Conservation (phyloP, 176 grass and related monocot genomes). For the maize (Zea mays) region Zm-B73-REFERENCE-NAM-5.0 NC_050103.1:164563001-164563500, state of each 20-base stretch:
- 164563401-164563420: slow-evolving; percentile 30
- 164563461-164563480: slow-evolving; percentile 88
- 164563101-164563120: no score
- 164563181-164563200: no score
- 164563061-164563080: no score
- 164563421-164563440: slow-evolving; percentile 7
- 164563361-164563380: slow-evolving; percentile 75
- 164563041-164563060: no score
- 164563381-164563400: neutral
- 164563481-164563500: slow-evolving; percentile 80
- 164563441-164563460: slow-evolving; percentile 58
- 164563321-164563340: slow-evolving; percentile 94
- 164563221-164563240: no score
- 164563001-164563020: no score
- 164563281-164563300: slow-evolving; percentile 96
- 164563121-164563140: no score
- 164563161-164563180: no score
- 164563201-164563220: no score
- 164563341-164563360: slow-evolving; percentile 98
- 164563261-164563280: slow-evolving; percentile 87
- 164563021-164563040: no score
- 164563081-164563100: no score
- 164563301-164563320: slow-evolving; percentile 93
- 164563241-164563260: neutral
- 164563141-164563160: no score